Base-by-base conservation (phyloP, 768 basidiomycete genomes). In the Serendipita sp. region DNA sequence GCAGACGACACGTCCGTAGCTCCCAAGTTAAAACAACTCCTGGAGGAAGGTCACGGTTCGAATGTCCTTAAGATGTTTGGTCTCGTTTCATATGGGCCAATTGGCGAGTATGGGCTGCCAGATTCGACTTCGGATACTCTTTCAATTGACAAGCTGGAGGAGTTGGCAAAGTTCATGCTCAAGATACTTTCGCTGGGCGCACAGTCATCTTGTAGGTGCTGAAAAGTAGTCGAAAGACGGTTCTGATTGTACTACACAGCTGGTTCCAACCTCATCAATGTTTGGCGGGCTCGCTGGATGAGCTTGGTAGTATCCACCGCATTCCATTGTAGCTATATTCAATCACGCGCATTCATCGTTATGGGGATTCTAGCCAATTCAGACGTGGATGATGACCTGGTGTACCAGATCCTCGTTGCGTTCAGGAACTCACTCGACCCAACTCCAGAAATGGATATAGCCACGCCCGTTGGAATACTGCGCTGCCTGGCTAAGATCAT, bases 251-350 rank as follows among this genome's bases (percentile, higher is more conserved):
- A 15, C 54, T 15, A 34, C 2, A 41, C 28, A n/a, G 11, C n/a
- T 2, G 35, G 28, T 64, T 23, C 64, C 89, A 89, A 85, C 10
- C 73, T 91, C 2, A 74, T 88, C 35, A 96, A 96, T 70, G 82
- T 88, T 2, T 96, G 93, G 93, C 82, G 88, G 66, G 90, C 92
- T 32, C 80, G 93, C 41, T 95, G 92, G 91, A 92, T 92, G 87
- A 85, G 89, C 46, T 73, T 96, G 65, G 83, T 91, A 13, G 88
- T 89, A 0, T 84, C 89, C 0, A 89, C 88, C 0, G 91, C 92
- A 23, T 95, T 95, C 76, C 93, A 95, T 70, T 81, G 87, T 54
- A 90, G 89, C 2, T 84, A 87, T 2, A 82, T 92, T n/a, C 93
- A 95, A 71, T 84, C 87, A 32, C 84, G 90, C 8, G 88, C 91